phyloP scores from a whole-genome alignment of 1,284 basidiomycete genomes.

The Cryptococcus sp. region DNA sequence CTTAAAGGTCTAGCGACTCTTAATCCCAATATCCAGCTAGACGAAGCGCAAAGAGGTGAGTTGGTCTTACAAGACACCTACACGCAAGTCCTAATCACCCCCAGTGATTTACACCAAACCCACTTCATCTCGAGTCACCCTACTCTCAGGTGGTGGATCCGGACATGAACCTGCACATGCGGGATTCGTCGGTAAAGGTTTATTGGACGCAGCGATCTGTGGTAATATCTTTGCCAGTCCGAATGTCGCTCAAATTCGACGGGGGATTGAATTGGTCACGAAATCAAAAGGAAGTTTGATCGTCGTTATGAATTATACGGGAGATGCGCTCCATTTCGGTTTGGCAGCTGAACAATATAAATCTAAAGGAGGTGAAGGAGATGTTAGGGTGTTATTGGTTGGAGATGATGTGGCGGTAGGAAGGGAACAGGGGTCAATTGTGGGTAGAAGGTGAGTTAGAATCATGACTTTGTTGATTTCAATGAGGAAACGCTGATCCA shows the following conservation, averaged over 20 bases:
- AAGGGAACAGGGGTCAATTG: slow-evolving; percentile 48
- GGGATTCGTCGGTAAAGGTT: slow-evolving; percentile 71
- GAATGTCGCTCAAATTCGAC: slow-evolving; percentile 72
- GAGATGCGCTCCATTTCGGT: slow-evolving; percentile 88
- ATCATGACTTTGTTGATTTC: slow-evolving; percentile 23
- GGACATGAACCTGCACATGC: slow-evolving; percentile 85
- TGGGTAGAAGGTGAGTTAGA: slow-evolving; percentile 42
- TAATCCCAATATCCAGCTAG: slow-evolving; percentile 67
- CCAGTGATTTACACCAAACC: slow-evolving; percentile 26
- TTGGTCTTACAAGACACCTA: not conserved
- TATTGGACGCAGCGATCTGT: slow-evolving; percentile 77
- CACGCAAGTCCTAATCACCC: not conserved
- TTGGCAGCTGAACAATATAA: slow-evolving; percentile 82
- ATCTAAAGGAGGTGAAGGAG: slow-evolving; percentile 63
- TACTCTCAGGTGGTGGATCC: slow-evolving; percentile 84
- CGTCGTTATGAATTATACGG: slow-evolving; percentile 76
- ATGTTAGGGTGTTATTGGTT: slow-evolving; percentile 76
- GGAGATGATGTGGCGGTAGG: slow-evolving; percentile 90
- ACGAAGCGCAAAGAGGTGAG: slow-evolving; percentile 48
- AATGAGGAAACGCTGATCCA: slow-evolving; percentile 4
- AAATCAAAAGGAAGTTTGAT: slow-evolving; percentile 62
- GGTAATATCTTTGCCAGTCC: slow-evolving; percentile 86
- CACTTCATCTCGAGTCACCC: slow-evolving; percentile 59
- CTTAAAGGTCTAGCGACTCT: slow-evolving; percentile 65
- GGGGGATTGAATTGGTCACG: slow-evolving; percentile 71